Evolutionary conservation across 129 eudicot species (phyloP).

Genomic region (Artemisia annua): DNA sequence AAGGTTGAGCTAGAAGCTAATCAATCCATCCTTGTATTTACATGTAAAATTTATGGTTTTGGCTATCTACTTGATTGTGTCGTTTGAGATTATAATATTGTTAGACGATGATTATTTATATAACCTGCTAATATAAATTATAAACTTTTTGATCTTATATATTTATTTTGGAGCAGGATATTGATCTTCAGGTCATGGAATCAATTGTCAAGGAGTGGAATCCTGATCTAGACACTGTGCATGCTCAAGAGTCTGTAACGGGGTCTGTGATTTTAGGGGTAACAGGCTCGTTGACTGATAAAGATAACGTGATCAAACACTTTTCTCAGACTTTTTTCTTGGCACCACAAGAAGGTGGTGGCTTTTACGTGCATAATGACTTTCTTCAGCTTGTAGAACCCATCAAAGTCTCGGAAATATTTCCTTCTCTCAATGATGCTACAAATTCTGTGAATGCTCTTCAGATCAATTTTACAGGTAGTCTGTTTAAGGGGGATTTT

Average conservation of each 20-base stretch:
- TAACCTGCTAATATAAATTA: no score
- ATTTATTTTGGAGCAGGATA: conserved; percentile 34
- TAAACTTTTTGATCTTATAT: no score
- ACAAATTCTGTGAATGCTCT: conserved; percentile 1
- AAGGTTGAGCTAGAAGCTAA: not conserved
- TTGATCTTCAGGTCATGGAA: conserved; percentile 26
- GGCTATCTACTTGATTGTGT: no score
- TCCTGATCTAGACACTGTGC: conserved; percentile 26
- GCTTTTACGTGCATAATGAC: conserved; percentile 41
- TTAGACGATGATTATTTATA: no score
- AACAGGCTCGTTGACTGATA: conserved; percentile 32
- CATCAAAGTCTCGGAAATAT: conserved; percentile 2
- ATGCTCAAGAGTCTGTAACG: conserved; percentile 43
- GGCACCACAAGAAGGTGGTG: conserved; percentile 44
- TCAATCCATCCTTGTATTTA: no score
- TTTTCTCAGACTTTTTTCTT: conserved; percentile 39
- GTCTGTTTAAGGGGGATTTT: not conserved
- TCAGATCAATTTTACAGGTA: conserved; percentile 26
- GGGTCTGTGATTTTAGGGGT: conserved; percentile 33
- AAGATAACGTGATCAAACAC: conserved; percentile 22
- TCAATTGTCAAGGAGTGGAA: conserved; percentile 30
- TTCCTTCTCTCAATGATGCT: conserved; percentile 13
- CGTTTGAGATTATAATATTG: no score
- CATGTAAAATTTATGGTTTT: no score
- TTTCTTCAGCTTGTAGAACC: conserved; percentile 29